Conservation (phyloP, 2,329 filamentous ascomycete species). For the Pestalotiopsis sp. region DNA sequence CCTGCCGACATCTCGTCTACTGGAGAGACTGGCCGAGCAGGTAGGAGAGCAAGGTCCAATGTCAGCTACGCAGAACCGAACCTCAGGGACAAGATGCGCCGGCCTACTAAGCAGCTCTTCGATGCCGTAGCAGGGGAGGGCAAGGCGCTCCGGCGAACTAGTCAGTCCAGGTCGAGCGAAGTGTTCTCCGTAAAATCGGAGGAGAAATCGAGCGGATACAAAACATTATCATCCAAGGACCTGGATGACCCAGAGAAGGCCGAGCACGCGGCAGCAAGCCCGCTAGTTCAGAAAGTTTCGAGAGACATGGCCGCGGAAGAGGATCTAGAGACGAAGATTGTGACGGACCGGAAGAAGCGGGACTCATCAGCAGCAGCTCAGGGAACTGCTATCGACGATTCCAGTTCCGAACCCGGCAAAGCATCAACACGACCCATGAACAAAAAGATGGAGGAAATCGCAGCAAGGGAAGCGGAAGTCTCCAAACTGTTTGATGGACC, state of each 20-base stretch:
- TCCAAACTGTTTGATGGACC: conserved; percentile 26
- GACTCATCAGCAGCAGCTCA: conserved; percentile 30
- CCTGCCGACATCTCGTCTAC: conserved; percentile 56
- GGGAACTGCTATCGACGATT: conserved; percentile 14
- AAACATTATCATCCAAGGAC: conserved; percentile 23
- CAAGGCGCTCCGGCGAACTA: conserved; percentile 47
- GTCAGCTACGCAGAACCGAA: conserved; percentile 85
- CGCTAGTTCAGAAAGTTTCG: conserved; percentile 40
- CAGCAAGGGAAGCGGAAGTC: conserved; percentile 28
- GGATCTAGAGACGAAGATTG: conserved; percentile 31
- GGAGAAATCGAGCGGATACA: conserved; percentile 34
- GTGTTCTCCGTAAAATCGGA: conserved; percentile 34
- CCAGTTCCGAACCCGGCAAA: conserved; percentile 11
- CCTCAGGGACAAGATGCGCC: conserved; percentile 79
- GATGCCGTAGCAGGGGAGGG: conserved; percentile 72
- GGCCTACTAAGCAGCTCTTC: conserved; percentile 73
- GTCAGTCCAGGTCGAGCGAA: conserved; percentile 33
- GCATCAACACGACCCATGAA: conserved; percentile 18
- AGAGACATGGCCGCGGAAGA: conserved; percentile 22
- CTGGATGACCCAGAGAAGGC: not conserved
- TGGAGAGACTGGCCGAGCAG: conserved; percentile 62
- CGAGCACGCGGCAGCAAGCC: conserved; percentile 36
- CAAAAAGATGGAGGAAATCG: conserved; percentile 28
- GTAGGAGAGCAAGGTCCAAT: conserved; percentile 64
- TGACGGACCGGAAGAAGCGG: conserved; percentile 41